Conservation (phyloP, 2,329 filamentous ascomycete species). For the Pseudogymnoascus sp. region DNA sequence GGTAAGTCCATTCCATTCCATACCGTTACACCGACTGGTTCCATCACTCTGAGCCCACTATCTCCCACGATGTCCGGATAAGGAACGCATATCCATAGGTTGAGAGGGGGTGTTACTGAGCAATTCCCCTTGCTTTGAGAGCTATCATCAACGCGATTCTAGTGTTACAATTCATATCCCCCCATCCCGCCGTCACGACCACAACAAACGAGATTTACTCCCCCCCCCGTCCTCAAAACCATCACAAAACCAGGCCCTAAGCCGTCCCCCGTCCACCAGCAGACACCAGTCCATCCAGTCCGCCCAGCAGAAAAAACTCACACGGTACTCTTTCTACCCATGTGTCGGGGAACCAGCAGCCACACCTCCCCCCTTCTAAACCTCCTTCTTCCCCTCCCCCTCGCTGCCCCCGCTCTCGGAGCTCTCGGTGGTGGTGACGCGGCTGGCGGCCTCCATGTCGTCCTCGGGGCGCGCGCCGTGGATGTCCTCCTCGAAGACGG, state of each 20-base stretch:
- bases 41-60: neutral
- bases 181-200: neutral
- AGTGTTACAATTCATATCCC: neutral
- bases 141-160: neutral
- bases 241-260: neutral
- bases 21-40: neutral
- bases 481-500: constrained; percentile 80
- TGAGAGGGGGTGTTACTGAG: neutral
- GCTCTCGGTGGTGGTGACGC: constrained; percentile 24
- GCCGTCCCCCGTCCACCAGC: neutral
- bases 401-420: constrained; percentile 21
- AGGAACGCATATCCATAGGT: neutral
- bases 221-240: neutral
- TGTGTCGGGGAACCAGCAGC: neutral
- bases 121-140: neutral
- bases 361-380: constrained; percentile 30
- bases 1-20: neutral
- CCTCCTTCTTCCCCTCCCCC: constrained; percentile 37
- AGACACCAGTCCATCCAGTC: neutral
- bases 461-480: constrained; percentile 50
- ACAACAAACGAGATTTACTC: neutral
- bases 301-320: neutral
- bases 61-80: neutral
- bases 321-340: neutral
- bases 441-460: constrained; percentile 20